These are phyloP conservation scores for Annulohypoxylon truncatum DNA, from an alignment of 2,329 filamentous ascomycete genomes.

Conservation along the genomic window DNA sequence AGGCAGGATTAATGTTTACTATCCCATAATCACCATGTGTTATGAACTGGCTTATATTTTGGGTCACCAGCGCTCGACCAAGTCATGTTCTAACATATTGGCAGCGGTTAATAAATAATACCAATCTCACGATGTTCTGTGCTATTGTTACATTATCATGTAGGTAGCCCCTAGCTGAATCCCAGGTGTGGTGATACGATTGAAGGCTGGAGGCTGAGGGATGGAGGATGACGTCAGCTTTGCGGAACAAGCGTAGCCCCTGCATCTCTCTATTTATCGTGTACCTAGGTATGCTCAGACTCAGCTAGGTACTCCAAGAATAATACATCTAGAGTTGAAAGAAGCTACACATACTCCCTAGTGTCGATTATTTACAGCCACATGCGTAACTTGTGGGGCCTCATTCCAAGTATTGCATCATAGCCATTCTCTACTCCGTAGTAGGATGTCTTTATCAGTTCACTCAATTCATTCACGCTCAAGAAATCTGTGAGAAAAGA, in stretches of 20 bases:
- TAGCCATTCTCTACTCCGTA: background rate
- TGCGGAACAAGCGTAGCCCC: background rate
- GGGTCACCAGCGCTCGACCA: background rate
- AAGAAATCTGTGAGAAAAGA: background rate
- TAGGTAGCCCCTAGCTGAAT: background rate
- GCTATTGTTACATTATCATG: background rate
- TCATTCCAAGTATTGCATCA: conserved; percentile 24
- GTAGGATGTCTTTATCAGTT: background rate
- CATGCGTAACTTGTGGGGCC: conserved; percentile 27
- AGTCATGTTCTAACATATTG: background rate
- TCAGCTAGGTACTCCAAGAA: background rate
- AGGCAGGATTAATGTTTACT: background rate
- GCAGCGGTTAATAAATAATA: background rate
- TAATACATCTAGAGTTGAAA: conserved; percentile 5
- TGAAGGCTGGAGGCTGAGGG: background rate
- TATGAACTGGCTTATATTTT: background rate
- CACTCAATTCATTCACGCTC: background rate
- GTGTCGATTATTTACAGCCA: conserved; percentile 5
- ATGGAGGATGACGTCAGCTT: conserved; percentile 4
- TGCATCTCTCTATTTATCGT: background rate
- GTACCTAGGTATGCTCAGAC: too few relatives aligned
- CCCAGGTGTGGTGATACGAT: background rate
- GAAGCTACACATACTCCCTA: too few relatives aligned
- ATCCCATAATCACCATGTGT: background rate
- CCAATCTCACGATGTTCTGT: background rate